Base-by-base conservation (phyloP, 1,139 yeast genomes). In the Lodderomyces beijingensis region DNA sequence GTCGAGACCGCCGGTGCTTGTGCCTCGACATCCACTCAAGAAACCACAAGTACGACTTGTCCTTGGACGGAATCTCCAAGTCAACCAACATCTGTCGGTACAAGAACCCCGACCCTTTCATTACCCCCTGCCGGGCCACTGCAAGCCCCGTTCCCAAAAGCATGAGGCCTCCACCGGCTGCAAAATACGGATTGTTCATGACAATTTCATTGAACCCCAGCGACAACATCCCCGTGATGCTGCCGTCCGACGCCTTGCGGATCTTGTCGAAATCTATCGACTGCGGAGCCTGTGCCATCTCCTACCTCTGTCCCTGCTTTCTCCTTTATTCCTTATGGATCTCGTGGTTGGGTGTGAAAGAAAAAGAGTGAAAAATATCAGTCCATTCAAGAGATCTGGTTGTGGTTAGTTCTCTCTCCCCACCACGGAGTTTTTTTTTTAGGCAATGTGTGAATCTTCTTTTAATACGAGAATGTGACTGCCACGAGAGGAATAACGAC, bases 161-260 rank as follows among this genome's bases (percentile, higher is more conserved):
- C 98, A 91, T 91, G 29, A 91, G 65, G 0, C 98, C 98, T 46
- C 96, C 96, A 49, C 98, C 93, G 0, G 97, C 98, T 2, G 96
- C 94, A 62, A 91, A 91, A 56, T 86, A 87, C 7, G 96, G 97
- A 51, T 91, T 91, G 27, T 79, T 74, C 12, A 72, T 69, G 44
- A 86, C 64, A 6, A 81, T 73, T 37, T 74, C 79, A 28, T 71
- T 55, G 43, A 78, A 58, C 4, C 76, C 59, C 51, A 47, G 58
- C 21, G 44, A 41, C 17, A 62, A 51, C 57, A 60, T 54, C 2
- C 71, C 67, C 6, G 47, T 23, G 11, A 56, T 13, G 3, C 68
- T 41, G 19, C 74, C 74, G 44, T 66, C 74, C 10, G 71, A 60
- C 28, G 50, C 46, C 14, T 45, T 43, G 21, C 46, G 46, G 47